Base-by-base conservation (phyloP, 129 eudicot species). In the Smallanthus sonchifolius region DNA sequence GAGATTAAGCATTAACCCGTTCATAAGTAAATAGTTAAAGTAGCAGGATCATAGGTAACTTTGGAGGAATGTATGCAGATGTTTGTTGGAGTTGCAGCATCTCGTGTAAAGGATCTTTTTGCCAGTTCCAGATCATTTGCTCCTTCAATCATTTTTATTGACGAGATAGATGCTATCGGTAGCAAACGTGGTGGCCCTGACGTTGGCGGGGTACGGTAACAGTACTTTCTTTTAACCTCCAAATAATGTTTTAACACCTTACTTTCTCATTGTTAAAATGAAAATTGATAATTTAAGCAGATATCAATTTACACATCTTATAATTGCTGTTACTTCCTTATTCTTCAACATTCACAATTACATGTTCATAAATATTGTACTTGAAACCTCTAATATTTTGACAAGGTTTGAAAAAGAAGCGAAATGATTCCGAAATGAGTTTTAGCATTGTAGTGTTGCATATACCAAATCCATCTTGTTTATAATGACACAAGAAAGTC, bases 171-270 rank as follows among this genome's bases (percentile, higher is more conserved):
- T 82, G 98, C 98, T 69, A 93, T 93, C 75, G 98, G 98, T 65
- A 86, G 98, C 79, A 90, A 90, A 86, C 97, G 98, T 81, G 98
- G 98, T 66, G 98, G 98, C 65, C 98, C 98, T 66, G 98, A 93
- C 84, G 83, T 93, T 70, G 98, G 98, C 69, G 97, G 97, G 92
- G 97, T 92, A 88, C 37, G 90, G 55, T 57, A 49, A 59, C 78
- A 52, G 14, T 45, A 11, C 74, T 48, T 76, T 76, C 69, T 68
- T 77, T 69, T 1, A 77, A 59, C 52, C 38, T 77, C 16, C 20
- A 36, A 69, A 69, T 30, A 2, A 24, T 57, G 32, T 48, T 69
- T 69, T 11, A 14, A 19, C 19, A 37, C n/a, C 72, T 74, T 38
- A 77, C 52, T 59, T 38, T 34, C 61, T 55, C 15, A 34, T 61